Base-by-base conservation (phyloP, 768 basidiomycete genomes). In the Lyophyllum semitale region DNA sequence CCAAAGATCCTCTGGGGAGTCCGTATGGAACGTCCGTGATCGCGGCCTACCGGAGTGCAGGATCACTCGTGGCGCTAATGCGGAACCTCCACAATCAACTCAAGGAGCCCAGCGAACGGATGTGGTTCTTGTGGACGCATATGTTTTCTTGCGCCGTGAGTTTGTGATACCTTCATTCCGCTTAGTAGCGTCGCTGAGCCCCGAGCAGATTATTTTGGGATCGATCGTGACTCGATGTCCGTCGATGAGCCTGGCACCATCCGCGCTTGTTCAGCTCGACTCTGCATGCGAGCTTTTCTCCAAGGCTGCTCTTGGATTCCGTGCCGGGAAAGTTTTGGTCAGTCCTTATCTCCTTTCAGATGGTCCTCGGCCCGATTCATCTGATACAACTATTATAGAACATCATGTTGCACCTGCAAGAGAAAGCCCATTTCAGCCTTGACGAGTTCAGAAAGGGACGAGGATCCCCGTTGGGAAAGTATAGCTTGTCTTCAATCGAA, bases 191-290 rank as follows among this genome's bases (percentile, higher is more conserved):
- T 29, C 2, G n/a, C 45, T 57, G 25, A 48, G 18, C 32, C 3
- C 35, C 15, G 33, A 18, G n/a, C 55, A 85, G 85, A 89, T 90
- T 58, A 76, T 90, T 48, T 71, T 90, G 44, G 88, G 88, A 32
- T 87, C 87, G 20, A 87, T 90, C 32, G 88, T 89, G 11, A 90
- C 88, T 17, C 78, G 87, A 48, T 89, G 88, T 68, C 88, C 88
- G 11, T 89, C 88, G 17, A 88, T 89, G 83, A 88, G 87, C 61
- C 69, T 90, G 57, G 88, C 88, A 20, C 85, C 87, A 17, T 89
- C 88, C 22, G 88, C 88, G 4, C 77, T 90, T 8, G 78, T 82
- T 8, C 88, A 90, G 62, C 72, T 90, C 26, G 86, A 89, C 64
- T 88, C 88, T 0, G 88, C 88, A 6, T 89, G 87, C 60, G 84